Base-by-base conservation (phyloP, 768 basidiomycete genomes). In the Leccinum arenicola region DNA sequence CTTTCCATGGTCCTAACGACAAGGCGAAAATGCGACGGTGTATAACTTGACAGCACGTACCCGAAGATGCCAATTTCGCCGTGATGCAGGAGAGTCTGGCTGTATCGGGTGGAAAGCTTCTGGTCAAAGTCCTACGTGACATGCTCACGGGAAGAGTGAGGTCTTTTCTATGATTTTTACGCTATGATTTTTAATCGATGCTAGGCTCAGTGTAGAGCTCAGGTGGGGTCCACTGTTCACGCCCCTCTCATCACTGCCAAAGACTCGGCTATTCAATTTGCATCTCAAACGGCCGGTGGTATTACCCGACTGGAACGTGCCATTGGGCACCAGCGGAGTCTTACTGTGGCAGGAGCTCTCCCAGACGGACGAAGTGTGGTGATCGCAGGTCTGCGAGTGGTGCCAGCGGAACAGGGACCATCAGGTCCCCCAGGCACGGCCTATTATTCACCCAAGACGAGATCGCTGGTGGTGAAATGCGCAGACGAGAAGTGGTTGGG, bases 91-190 rank as follows among this genome's bases (percentile, higher is more conserved):
- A 85, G n/a, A 66, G 62, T 0, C 78, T 96, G 15, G 92, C 86
- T 0, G 66, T 70, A 2, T 72, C 75, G 31, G 93, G 93, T 0
- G 94, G 91, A 0, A 74, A 79, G 35, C 74, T 94, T 2, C 77
- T 97, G 19, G 89, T 93, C 3, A 75, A 83, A 3, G 82, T 89
- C 15, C 72, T 96, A 12, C 80, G 89, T 45, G 77, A 82, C 31
- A 84, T 93, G 75, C 71, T 83, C 19, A 65, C 69, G 1, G 86
- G 83, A 51, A 83, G 69, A 59, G 89, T 88, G 62, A 56, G 77
- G 57, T 33, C 19, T 8, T 14, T 15, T 58, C 54, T 5, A 6
- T 0, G 11, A 14, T 27, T 49, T 31, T 38, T 36, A 23, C 6
- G 47, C 23, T 40, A 50, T 9, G 56, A 49, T 10, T 33, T 29